Base-by-base conservation (phyloP, 306 rosid species). In the Trifolium fragiferum region DNA sequence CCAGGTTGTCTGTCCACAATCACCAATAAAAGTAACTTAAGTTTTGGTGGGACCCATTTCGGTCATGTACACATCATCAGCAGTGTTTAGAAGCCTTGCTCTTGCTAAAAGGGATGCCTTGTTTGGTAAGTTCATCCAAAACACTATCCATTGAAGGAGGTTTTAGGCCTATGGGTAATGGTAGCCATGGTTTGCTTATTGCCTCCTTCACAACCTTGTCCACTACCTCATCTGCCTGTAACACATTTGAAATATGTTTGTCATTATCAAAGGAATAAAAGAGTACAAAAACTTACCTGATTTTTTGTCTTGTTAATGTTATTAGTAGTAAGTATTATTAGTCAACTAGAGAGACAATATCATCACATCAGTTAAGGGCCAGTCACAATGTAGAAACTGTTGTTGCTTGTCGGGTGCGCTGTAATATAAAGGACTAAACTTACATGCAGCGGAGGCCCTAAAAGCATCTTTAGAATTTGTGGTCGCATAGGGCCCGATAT, bases 151-250 rank as follows among this genome's bases (percentile, higher is more conserved):
- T 82, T 27, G 97, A 95, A 59, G 99, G 99, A 54, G 97, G 92
- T 67, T 95, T 95, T 3, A 95, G 93, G 35, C 99, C 98, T 38
- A 93, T 77, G 7, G 98, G 98, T 35, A 91, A 78, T 4, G 98
- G 98, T 46, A 91, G 78, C 98, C 98, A 91, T 77, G 98, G 98
- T 82, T 91, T 91, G 89, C 35, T 88, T 8, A 93, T 93, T 84
- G 94, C 98, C 70, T 93, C 98, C 75, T 83, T 91, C 76, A 93
- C 89, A 46, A 84, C 89, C 76, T 79, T 87, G 88, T 92, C 99
- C 79, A 95, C 89, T 33, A 89, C 85, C 32, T 95, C 99, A 70
- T 95, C 98, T 51, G 95, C 91, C 99, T 95, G 93, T 44, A 44
- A n/a, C 18, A 78, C 68, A 63, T 25, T 30, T 11, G 16, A 64